phyloP scores from a whole-genome alignment of 2,329 filamentous ascomycete species.

The Leptosphaerulina australis region DNA sequence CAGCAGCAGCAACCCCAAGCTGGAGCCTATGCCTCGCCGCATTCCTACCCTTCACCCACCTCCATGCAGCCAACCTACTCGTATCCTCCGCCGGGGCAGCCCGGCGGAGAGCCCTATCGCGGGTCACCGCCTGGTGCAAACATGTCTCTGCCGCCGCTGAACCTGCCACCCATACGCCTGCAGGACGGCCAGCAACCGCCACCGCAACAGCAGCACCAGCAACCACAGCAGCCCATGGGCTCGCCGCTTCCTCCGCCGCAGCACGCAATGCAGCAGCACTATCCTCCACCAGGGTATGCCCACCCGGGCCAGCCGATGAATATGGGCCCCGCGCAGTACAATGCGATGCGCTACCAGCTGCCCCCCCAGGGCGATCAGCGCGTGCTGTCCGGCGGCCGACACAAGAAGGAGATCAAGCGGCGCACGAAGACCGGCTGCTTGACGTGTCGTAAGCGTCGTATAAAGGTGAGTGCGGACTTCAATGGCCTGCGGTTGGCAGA shows the following conservation, averaged over 20 bases:
- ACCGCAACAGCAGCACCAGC: slow-evolving; percentile 43
- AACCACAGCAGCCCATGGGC: slow-evolving; percentile 54
- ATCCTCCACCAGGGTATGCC: slow-evolving; percentile 51
- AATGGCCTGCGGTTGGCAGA: slow-evolving; percentile 34
- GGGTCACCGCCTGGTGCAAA: slow-evolving; percentile 54
- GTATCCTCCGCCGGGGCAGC: slow-evolving; percentile 52
- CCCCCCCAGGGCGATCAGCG: slow-evolving; percentile 58
- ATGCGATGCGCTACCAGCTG: slow-evolving; percentile 60
- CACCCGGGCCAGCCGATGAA: slow-evolving; percentile 57
- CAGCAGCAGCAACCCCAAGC: slow-evolving; percentile 15
- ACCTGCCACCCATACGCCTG: slow-evolving; percentile 59
- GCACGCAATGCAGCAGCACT: slow-evolving; percentile 59
- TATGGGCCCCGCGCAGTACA: slow-evolving; percentile 55
- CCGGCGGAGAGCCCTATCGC: slow-evolving; percentile 52
- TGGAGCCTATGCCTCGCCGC: slow-evolving; percentile 53
- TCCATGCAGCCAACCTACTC: slow-evolving; percentile 57
- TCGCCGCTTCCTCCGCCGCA: slow-evolving; percentile 62
- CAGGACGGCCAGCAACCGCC: slow-evolving; percentile 52
- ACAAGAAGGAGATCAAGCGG: slow-evolving; percentile 77
- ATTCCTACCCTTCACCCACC: slow-evolving; percentile 57
- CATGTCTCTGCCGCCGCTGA: slow-evolving; percentile 54
- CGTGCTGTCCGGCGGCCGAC: slow-evolving; percentile 66
- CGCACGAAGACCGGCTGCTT: slow-evolving; percentile 75
- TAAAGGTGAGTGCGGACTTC: slow-evolving; percentile 64
- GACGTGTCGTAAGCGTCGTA: slow-evolving; percentile 65